Conservation (phyloP, 2,329 filamentous ascomycete genomes). For the Ophiostoma sp. region DNA sequence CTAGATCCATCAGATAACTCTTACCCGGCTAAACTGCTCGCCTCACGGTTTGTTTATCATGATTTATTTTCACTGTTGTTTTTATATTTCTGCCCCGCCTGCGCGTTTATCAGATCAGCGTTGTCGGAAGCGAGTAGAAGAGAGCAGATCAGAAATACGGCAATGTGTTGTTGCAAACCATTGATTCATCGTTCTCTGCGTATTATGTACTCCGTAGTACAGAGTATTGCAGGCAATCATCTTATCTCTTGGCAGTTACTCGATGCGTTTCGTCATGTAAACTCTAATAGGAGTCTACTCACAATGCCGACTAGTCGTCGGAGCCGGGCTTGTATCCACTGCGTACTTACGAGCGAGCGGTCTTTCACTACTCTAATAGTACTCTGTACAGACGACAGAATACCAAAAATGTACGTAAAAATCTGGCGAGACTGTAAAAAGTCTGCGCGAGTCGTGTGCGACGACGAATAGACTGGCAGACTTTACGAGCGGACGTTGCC, state of each 20-base stretch:
- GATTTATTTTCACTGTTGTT: neutral
- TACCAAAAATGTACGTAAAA: neutral
- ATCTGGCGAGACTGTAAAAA: conserved; percentile 5
- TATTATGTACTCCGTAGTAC: neutral
- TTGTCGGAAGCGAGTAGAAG: conserved; percentile 7
- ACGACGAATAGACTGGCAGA: neutral
- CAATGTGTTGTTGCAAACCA: neutral
- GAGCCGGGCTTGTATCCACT: conserved; percentile 3
- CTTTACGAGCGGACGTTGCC: neutral
- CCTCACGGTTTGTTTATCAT: neutral
- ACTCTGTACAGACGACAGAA: neutral
- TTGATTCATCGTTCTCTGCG: neutral
- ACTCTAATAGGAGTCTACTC: neutral
- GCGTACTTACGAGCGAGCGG: neutral
- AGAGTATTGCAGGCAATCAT: conserved; percentile 3
- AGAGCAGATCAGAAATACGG: neutral
- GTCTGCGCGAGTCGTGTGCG: neutral
- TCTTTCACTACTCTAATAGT: neutral
- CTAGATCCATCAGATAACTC: conserved; percentile 3
- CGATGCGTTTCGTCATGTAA: conserved; percentile 3
- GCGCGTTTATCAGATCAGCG: conserved; percentile 22
- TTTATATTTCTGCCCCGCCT: conserved; percentile 4
- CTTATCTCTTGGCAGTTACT: conserved; percentile 23
- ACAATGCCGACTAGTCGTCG: neutral
- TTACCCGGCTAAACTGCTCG: neutral